Conservation (phyloP, 2,329 filamentous ascomycete genomes). For the Nemania abortiva region DNA sequence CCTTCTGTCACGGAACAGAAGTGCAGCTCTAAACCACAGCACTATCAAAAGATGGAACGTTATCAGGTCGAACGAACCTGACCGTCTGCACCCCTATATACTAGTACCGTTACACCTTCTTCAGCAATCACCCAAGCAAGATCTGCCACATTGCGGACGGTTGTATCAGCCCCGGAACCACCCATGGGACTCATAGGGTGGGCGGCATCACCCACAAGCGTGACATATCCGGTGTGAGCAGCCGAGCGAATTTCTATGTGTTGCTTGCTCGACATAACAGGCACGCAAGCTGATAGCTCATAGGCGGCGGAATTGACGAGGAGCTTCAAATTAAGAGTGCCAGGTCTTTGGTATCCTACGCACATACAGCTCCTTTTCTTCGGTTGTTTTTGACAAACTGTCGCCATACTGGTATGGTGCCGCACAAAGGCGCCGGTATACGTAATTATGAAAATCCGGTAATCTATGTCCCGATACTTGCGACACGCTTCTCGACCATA, state of each 20-base stretch:
- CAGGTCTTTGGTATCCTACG: constrained; percentile 41
- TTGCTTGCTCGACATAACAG: constrained; percentile 49
- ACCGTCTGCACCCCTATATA: no score
- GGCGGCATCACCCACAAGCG: constrained; percentile 48
- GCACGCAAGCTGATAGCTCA: constrained; percentile 45
- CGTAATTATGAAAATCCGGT: constrained; percentile 46
- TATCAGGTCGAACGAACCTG: no score
- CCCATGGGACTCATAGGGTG: constrained; percentile 52
- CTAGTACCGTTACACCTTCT: no score
- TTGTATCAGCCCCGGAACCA: constrained; percentile 49
- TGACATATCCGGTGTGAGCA: constrained; percentile 39
- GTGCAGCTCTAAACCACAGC: no score
- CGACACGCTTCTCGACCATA: constrained; percentile 43
- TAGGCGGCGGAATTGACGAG: constrained; percentile 44
- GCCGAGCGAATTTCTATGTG: constrained; percentile 44
- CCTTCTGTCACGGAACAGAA: no score
- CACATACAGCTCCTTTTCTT: constrained; percentile 45
- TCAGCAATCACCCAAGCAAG: constrained; percentile 44
- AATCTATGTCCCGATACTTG: constrained; percentile 39
- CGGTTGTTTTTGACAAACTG: constrained; percentile 41
- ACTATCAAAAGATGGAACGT: no score
- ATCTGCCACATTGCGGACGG: constrained; percentile 47
- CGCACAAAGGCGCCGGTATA: constrained; percentile 49
- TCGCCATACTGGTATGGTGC: constrained; percentile 44
- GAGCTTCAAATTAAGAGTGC: constrained; percentile 47